Percentiles rank a stretch among this genome's conserved stretches.
Evolutionary conservation across 2,329 filamentous ascomycete species (phyloP).

Genomic region (Helminthosporium solani): DNA sequence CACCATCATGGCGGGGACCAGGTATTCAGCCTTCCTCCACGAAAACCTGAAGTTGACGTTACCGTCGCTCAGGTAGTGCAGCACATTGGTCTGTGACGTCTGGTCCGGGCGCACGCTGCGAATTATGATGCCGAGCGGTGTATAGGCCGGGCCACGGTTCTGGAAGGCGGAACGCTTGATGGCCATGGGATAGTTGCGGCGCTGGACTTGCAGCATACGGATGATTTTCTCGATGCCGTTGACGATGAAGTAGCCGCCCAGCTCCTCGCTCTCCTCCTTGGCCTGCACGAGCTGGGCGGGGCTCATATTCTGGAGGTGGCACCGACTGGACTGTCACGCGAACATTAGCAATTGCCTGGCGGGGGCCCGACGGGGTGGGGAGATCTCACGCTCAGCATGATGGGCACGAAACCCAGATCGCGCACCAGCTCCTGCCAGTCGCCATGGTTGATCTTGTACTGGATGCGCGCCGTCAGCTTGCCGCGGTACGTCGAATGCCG

Average conservation of each 20-base stretch:
- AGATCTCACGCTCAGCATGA: conserved; percentile 80
- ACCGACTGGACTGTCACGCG: conserved; percentile 71
- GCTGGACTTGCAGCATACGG: conserved; percentile 84
- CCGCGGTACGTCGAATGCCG: conserved; percentile 89
- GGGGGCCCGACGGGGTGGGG: conserved; percentile 7
- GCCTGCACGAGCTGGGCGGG: conserved; percentile 78
- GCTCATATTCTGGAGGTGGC: conserved; percentile 83
- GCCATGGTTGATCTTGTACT: conserved; percentile 83
- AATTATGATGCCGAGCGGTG: conserved; percentile 85
- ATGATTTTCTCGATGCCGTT: conserved; percentile 98
- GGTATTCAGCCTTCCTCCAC: conserved; percentile 94
- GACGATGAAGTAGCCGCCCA: conserved; percentile 95
- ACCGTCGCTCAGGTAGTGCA: conserved; percentile 93
- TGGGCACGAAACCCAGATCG: conserved; percentile 83
- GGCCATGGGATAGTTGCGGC: conserved; percentile 92
- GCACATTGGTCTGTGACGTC: conserved; percentile 93
- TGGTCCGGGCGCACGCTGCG: conserved; percentile 95
- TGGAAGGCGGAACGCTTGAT: conserved; percentile 88
- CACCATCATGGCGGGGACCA: conserved; percentile 96
- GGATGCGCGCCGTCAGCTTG: conserved; percentile 76
- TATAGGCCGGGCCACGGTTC: conserved; percentile 84
- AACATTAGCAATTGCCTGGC: conserved; percentile 22
- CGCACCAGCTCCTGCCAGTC: conserved; percentile 79
- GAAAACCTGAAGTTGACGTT: conserved; percentile 97
- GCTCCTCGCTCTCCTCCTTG: conserved; percentile 94